Base-by-base conservation (phyloP, 2,329 filamentous ascomycete genomes). In the Sclerotinia sclerotiorum region DNA sequence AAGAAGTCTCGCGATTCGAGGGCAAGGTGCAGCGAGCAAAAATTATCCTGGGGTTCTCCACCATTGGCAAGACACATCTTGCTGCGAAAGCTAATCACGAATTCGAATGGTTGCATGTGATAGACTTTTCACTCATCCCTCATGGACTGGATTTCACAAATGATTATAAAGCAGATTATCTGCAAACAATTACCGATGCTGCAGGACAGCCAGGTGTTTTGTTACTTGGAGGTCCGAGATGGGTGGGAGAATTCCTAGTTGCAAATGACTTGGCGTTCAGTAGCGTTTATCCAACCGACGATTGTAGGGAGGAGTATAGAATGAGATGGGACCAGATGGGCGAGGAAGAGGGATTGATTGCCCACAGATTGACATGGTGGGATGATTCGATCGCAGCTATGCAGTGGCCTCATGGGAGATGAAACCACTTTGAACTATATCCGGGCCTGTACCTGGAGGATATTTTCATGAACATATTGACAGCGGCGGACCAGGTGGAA, bases 31-130 rank as follows among this genome's bases (percentile, higher is more conserved):
- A 67, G 7, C 65, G 57, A 44, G 65, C 65, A 6, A 67, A 67
- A 17, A 62, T 67, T 2, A 62, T 67, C 6, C 46, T 67, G 8
- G 32, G 65, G 1, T 67, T 67, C 11, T 58, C 65, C 6, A 57
- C 32, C 21, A 54, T 67, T 52, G 65, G 65, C 13, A 63, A 62
- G 15, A 62, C 57, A n/a, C 56, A 67, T n/a, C 27, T 63, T 7
- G 65, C 65, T 17, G 65, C 65, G 13, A 54, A 46, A 54, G 65
- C 65, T 10, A 67, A 67, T 21, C 65, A 57, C 21, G 65, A 63
- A 48, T 67, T 63, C 35, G 57, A 63, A 54, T 67, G 65, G 65
- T 17, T 67, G 27, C 56, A 44, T 54, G 65, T 67, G 35, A 67
- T 67, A 54, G 65, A 67, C 11, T 52, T 52, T 51, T 67, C 65